Evolutionary conservation across 2,329 filamentous ascomycete genomes (phyloP), one percentile per base, ranked within the genome.

Genomic region (Zymoseptoria ardabiliae): DNA sequence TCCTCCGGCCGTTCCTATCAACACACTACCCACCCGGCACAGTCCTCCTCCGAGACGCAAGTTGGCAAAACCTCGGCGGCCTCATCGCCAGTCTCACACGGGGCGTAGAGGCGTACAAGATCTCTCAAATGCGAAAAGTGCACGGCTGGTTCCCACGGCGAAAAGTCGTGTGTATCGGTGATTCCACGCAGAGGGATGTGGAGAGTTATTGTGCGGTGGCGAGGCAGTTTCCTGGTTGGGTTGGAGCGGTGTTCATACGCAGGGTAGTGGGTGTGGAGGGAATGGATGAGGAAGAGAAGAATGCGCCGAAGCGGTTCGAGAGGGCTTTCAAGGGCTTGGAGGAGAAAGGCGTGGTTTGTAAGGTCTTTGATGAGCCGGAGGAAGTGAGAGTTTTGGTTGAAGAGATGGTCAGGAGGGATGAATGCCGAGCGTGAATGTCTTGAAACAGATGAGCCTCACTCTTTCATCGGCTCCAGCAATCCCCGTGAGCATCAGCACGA

Each of bases 121-220:
- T 88, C 10, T 83, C 87, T 59, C 85, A 88, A 19, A 91, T 96
- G 74, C 80, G 82, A 59, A 90, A 91, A 75, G 83, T 97, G 23
- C 82, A 91, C 66, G 74, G 76, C 1, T 94, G 89, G 89, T 80
- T 97, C 54, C 93, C 93, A 0, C 81, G 82, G 66, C 81, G 89
- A 61, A 89, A 87, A 67, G 87, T 96, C 76, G 84, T 97, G 63
- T 87, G 87, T 66, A 86, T 97, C 64, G 93, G 93, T 0, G 93
- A 97, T 74, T 93, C 88, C 48, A 97, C 92, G 0, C 93, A 97
- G 74, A 88, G 85, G 23, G 93, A 97, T 68, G 92, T 93, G 0
- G 93, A 97, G 72, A 85, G 90, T 0, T 97, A 97, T 70, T 92
- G 87, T 25, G 86, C 92, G 66, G 85, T 90, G 74, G 91, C 81